phyloP scores from a whole-genome alignment of 148 eudicot genomes.

The Rhododendron molle region DNA sequence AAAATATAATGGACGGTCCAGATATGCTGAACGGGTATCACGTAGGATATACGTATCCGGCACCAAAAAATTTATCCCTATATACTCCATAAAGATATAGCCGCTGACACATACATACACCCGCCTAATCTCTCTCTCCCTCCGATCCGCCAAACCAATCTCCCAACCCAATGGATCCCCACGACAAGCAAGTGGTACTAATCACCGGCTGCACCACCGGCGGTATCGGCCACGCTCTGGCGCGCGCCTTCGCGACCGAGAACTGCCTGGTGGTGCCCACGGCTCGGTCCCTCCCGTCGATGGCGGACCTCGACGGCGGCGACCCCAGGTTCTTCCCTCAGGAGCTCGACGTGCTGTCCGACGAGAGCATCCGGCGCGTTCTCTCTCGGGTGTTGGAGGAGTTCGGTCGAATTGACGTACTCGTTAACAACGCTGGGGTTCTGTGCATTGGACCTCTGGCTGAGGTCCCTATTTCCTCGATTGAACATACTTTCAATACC shows the following conservation, averaged over 20 bases:
- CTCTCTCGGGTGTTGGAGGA: slow-evolving; percentile 39
- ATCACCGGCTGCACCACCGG: slow-evolving; percentile 80
- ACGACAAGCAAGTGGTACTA: slow-evolving; percentile 48
- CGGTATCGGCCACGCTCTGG: slow-evolving; percentile 83
- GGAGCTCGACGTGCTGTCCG: slow-evolving; percentile 64
- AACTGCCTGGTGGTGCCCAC: slow-evolving; percentile 75
- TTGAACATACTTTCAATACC: slow-evolving; percentile 64
- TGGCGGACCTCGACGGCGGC: slow-evolving; percentile 45
- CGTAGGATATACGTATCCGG: rapidly evolving
- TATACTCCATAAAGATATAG: no score
- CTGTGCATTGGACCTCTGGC: slow-evolving; percentile 88
- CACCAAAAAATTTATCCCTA: no score
- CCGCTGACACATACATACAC: no score
- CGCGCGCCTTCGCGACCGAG: slow-evolving; percentile 63
- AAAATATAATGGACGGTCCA: no score
- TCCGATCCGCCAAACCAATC: background rate
- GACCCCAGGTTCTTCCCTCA: slow-evolving; percentile 39
- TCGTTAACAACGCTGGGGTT: slow-evolving; percentile 83
- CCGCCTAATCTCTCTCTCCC: background rate
- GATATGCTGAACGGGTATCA: no score
- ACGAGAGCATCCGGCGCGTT: slow-evolving; percentile 51
- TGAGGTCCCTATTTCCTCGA: slow-evolving; percentile 57
- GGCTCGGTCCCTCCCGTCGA: slow-evolving; percentile 47
- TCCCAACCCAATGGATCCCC: slow-evolving; percentile 9
- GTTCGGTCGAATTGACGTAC: slow-evolving; percentile 67